phyloP scores from a whole-genome alignment of 306 rosid species.

The Cucurbita pepo region DNA sequence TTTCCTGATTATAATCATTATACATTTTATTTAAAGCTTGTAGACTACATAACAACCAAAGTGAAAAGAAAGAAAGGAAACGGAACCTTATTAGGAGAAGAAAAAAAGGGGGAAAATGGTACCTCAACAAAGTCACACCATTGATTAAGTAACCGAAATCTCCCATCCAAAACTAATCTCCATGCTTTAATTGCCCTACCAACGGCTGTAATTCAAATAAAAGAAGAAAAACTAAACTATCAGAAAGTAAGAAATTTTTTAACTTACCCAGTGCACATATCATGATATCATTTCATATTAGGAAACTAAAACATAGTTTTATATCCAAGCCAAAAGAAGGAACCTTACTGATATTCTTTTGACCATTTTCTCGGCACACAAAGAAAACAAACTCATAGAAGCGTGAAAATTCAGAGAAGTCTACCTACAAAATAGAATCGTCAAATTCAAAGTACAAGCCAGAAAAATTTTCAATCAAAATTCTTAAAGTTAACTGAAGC shows the following conservation, averaged over 20 bases:
- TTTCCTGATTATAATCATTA: neutral
- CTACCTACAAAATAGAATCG: conserved; percentile 32
- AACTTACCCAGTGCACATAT: neutral
- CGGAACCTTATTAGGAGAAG: neutral
- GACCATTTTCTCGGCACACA: conserved; percentile 84
- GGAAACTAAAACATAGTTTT: neutral
- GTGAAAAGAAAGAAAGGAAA: neutral
- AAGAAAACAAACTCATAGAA: conserved; percentile 86
- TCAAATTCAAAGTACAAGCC: conserved; percentile 1
- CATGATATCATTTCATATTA: neutral
- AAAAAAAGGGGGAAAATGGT: neutral
- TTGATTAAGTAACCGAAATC: conserved; percentile 59
- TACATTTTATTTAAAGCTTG: neutral
- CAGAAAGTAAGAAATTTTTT: neutral
- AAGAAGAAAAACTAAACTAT: conserved; percentile 1
- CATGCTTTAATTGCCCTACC: conserved; percentile 67
- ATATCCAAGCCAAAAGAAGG: neutral
- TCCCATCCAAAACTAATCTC: conserved; percentile 73
- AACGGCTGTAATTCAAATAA: conserved; percentile 44
- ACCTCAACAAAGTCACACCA: conserved; percentile 99
- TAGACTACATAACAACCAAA: neutral
- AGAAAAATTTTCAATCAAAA: neutral
- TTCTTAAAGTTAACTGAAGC: neutral
- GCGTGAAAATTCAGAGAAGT: conserved; percentile 59
- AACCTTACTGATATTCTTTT: conserved; percentile 78